Conservation (phyloP, 345 rosid species). For the Heritiera littoralis region DNA sequence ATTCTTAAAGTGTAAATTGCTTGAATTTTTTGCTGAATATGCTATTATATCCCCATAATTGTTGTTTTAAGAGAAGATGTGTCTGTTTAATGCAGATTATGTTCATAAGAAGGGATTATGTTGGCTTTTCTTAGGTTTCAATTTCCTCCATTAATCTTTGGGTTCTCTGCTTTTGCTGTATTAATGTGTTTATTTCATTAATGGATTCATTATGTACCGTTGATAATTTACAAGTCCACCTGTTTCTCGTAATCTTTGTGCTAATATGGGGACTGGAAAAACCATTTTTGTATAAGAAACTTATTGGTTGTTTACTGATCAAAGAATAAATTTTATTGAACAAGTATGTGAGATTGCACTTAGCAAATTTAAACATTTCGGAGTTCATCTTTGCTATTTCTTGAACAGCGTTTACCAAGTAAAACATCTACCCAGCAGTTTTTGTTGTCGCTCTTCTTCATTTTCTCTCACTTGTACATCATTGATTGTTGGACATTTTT, state of each 20-base stretch:
- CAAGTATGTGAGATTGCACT: background rate
- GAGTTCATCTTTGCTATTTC: background rate
- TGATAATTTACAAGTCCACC: background rate
- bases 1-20: background rate
- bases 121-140: background rate
- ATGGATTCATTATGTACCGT: background rate
- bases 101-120: background rate
- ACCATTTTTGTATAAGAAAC: background rate
- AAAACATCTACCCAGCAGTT: background rate
- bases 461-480: background rate
- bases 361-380: background rate
- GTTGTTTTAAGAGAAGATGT: background rate
- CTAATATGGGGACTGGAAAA: constrained; percentile 15
- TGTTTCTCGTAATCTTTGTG: constrained; percentile 6
- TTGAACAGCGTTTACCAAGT: background rate
- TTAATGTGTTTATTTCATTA: background rate
- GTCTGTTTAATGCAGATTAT: background rate
- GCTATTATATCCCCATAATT: background rate
- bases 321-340: background rate
- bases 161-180: background rate
- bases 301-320: background rate
- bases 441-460: background rate
- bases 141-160: background rate
- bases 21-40: background rate
- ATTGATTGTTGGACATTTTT: constrained; percentile 11